Evolutionary conservation across 352 stramenopile species (phyloP), one percentile per base, ranked within the genome.

Genomic region (Hyaloperonospora brassicae): DNA sequence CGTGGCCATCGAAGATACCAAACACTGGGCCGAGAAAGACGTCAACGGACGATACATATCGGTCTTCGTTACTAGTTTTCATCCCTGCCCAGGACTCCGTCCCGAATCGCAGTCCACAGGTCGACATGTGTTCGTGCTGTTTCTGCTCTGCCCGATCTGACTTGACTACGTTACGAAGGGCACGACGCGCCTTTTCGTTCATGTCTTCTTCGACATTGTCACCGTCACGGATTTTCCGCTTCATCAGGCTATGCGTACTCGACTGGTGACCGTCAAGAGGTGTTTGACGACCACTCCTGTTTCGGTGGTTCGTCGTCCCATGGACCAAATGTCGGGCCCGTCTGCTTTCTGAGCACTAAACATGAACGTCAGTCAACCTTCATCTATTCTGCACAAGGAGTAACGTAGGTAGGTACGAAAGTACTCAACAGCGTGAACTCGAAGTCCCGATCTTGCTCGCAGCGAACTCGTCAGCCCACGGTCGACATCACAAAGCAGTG

Each of bases 31-130:
- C 79, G 14, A 73, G 75, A 31, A 86, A 79, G 4, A 52, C 47
- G 10, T 68, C 52, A 12, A 57, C 9, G 6, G 42, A 64, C 5
- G 21, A 44, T 3, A 79, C 50, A 22, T 73, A 54, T 22, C 78
- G 73, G 43, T 89, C 79, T 66, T 89, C 73, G 50, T 87, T 89
- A 17, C 45, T 75, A 0, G 59, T 52, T 44, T 86, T 86, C 50
- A 75, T 62, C 0, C 70, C 75, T 36, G 70, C 49, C 74, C 72
- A 83, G 0, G 70, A 82, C 42, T 81, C 72, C 5, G 72, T 77
- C 41, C 68, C 76, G 36, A 76, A 80, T 12, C 63, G 61, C n/a
- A 87, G 47, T 17, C 49, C 61, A 43, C 50, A 47, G 47, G 79
- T 68, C 1, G 41, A 46, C n/a, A 61, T 69, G 6, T 3, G 9